A percentile compares a stretch with the other conserved stretches of the same genome.
These are phyloP conservation scores for Colletotrichum camelliae DNA, from an alignment of 2,329 filamentous ascomycete genomes.

Conservation along the genomic window DNA sequence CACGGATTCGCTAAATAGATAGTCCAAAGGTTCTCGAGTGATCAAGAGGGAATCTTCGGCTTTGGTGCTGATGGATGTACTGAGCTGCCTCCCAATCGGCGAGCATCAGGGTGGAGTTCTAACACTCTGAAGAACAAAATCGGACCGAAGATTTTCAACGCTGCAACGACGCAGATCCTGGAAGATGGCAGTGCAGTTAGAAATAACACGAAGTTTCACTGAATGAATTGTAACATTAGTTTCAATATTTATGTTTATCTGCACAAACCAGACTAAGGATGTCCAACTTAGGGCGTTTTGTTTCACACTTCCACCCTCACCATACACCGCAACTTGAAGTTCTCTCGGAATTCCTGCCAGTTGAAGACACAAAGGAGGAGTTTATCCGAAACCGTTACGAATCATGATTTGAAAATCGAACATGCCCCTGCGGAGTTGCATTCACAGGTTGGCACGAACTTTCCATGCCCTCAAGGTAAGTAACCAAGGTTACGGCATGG, in stretches of 20 bases:
- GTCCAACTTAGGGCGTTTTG: accelerated
- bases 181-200: not conserved
- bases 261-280: accelerated
- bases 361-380: no score
- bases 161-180: not conserved
- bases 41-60: no score
- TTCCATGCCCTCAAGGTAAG: not conserved
- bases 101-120: no score
- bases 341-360: not conserved
- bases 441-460: no score
- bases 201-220: accelerated
- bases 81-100: no score
- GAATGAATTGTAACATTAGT: accelerated
- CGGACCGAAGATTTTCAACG: not conserved
- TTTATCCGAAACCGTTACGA: no score
- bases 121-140: not conserved
- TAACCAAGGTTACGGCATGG: not conserved
- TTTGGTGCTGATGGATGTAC: no score
- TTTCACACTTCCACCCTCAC: accelerated
- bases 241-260: accelerated
- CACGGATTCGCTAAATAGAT: no score
- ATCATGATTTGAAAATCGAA: not conserved
- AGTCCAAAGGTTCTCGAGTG: no score
- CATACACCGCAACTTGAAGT: accelerated
- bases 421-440: no score